These are phyloP conservation scores for Beauveria varroae DNA, from an alignment of 2,329 filamentous ascomycete species.

Conservation along the genomic window DNA sequence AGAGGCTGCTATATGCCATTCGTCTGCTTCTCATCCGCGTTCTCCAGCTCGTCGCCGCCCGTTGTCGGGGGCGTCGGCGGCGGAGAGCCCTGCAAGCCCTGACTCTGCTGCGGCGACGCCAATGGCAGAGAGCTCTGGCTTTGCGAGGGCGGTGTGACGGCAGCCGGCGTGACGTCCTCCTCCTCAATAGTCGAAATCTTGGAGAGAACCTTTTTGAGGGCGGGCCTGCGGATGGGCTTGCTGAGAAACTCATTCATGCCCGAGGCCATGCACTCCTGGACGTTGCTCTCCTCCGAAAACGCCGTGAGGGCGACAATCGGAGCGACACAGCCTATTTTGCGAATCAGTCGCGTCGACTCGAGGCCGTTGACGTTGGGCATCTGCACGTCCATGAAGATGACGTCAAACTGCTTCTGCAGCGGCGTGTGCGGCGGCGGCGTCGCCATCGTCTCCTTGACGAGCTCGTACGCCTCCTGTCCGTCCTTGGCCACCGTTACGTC, in stretches of 20 bases:
- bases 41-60: background rate
- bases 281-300: constrained; percentile 84
- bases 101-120: background rate
- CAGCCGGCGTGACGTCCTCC: constrained; percentile 32
- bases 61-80: constrained; percentile 1
- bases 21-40: background rate
- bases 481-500: constrained; percentile 85
- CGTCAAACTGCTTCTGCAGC: constrained; percentile 61
- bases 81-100: background rate
- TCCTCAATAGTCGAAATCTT: constrained; percentile 78
- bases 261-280: constrained; percentile 76
- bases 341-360: constrained; percentile 78
- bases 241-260: constrained; percentile 91
- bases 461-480: constrained; percentile 79
- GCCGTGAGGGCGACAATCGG: constrained; percentile 89
- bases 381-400: constrained; percentile 94
- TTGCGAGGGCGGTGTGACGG: background rate
- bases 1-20: background rate
- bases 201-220: constrained; percentile 77
- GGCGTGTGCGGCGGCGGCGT: constrained; percentile 37
- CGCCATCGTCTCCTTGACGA: constrained; percentile 71
- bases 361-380: constrained; percentile 93
- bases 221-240: constrained; percentile 69
- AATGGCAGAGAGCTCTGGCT: background rate
- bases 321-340: constrained; percentile 76